Evolutionary conservation across 2,329 filamentous ascomycete genomes (phyloP).

Genomic region (Colletotrichum limetticola): DNA sequence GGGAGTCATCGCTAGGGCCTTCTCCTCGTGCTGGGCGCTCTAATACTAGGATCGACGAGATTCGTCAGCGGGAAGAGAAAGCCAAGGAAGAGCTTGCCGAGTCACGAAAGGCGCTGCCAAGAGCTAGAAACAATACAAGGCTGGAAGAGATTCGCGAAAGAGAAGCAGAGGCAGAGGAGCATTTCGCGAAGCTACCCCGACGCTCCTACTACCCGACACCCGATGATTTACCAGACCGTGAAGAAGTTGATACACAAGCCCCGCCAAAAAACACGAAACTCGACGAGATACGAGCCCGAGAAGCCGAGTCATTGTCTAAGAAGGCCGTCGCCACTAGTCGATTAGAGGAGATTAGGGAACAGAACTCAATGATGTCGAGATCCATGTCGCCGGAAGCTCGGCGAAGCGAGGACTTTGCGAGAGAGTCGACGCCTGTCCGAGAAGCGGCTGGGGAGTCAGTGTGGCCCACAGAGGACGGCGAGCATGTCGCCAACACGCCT

Average conservation of each 20-base stretch:
- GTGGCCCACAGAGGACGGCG: slow-evolving; percentile 39
- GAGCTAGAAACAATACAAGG: slow-evolving; percentile 49
- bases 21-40: slow-evolving; percentile 38
- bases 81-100: slow-evolving; percentile 35
- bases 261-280: slow-evolving; percentile 54
- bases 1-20: neutral
- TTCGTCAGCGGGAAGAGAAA: slow-evolving; percentile 55
- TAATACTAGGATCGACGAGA: slow-evolving; percentile 61
- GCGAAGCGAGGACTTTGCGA: slow-evolving; percentile 42
- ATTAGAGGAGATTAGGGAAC: slow-evolving; percentile 64
- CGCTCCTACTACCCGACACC: slow-evolving; percentile 39
- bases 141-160: slow-evolving; percentile 57
- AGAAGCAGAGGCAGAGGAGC: slow-evolving; percentile 49
- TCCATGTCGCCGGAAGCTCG: slow-evolving; percentile 54
- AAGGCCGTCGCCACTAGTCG: slow-evolving; percentile 59
- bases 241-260: slow-evolving; percentile 39
- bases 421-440: slow-evolving; percentile 25
- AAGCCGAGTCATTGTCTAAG: slow-evolving; percentile 56
- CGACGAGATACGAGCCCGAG: slow-evolving; percentile 59
- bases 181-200: neutral
- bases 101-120: slow-evolving; percentile 6
- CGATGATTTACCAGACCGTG: slow-evolving; percentile 49
- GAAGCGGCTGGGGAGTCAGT: neutral
- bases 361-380: slow-evolving; percentile 54
- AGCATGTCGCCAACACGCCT: slow-evolving; percentile 51